Conservation (phyloP, 192 early-diverging fungal genomes). For the Phlyctochytrium planicorne region DNA sequence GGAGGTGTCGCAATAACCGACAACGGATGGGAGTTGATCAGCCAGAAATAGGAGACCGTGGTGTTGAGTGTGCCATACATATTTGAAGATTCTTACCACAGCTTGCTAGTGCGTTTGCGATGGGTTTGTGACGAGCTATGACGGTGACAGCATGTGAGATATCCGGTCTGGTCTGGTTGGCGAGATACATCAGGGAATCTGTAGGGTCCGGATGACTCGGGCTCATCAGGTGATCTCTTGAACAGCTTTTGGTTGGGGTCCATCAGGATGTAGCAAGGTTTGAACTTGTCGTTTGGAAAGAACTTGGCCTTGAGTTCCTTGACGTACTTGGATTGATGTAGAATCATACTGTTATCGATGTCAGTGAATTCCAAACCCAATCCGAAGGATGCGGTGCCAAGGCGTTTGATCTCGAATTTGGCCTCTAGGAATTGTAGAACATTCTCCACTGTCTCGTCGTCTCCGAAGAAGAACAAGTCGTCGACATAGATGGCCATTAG, state of each 20-base stretch:
- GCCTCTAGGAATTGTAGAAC: background rate
- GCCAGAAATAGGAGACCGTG: background rate
- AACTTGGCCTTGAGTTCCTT: background rate
- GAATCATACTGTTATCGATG: background rate
- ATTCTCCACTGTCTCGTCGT: background rate
- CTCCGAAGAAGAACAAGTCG: conserved; percentile 27
- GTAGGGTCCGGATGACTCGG: background rate
- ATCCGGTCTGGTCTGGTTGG: conserved; percentile 19
- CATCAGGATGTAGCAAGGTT: background rate
- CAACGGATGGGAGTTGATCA: background rate
- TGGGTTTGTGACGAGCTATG: conserved; percentile 6
- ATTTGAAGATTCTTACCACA: background rate
- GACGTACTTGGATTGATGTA: background rate
- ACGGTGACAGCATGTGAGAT: conserved; percentile 16
- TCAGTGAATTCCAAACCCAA: background rate
- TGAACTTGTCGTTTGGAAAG: background rate
- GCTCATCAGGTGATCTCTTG: background rate
- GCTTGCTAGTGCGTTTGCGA: conserved; percentile 8
- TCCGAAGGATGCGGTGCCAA: background rate
- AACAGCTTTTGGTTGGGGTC: background rate
- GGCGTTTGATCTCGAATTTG: background rate
- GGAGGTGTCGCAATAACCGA: conserved; percentile 6
- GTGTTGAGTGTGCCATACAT: background rate
- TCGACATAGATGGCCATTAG: conserved; percentile 41
- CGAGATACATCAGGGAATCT: conserved; percentile 26